Evolutionary conservation across 2,329 filamentous ascomycete genomes (phyloP), one percentile per base, ranked within the genome.

Genomic region (Aspergillus sp.): DNA sequence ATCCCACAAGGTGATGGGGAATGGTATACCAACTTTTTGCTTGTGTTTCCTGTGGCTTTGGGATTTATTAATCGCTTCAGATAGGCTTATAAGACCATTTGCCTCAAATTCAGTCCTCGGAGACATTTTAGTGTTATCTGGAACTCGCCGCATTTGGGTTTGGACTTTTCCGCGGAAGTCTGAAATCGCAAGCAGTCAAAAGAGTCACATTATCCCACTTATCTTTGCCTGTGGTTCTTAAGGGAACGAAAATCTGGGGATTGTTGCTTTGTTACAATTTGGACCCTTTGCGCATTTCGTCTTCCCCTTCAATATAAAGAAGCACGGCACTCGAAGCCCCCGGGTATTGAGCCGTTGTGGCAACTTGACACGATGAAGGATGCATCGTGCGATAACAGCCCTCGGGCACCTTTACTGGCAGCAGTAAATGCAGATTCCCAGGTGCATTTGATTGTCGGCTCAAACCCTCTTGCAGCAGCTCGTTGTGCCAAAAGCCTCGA

Each of bases 381-480:
- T 45, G 53, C 57, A 31, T 56, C 51, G 39, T 54, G 50, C 36
- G 52, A 49, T 40, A 49, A 50, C 26, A 49, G 46, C 33, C 44
- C 43, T 26, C 45, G 52, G 26, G 50, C 52, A 31, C 64, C 65
- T 8, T 54, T 73, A 27, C 57, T 74, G 53, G 60, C 65, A 27
- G 67, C 71, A 19, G 54, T 69, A 46, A 61, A 69, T 49, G 64
- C 61, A 12, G 58, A 63, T 32, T 64, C 59, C 2, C 70, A 73
- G 42, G 53, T 90, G 33, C 93, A 98, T 65, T 76, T 98, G 45
- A 81, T 98, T 58, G 68, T 97, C 50, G 93, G 93, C 46, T 83
- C 85, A 30, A 93, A 90, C 59, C 83, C 91, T 10, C 78, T 98
- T 33, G 91, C 93, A n/a, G 85, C 86, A 41, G 80, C 89, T 29